phyloP scores from a whole-genome alignment of 306 rosid genomes.

The Erythrophleum fordii region DNA sequence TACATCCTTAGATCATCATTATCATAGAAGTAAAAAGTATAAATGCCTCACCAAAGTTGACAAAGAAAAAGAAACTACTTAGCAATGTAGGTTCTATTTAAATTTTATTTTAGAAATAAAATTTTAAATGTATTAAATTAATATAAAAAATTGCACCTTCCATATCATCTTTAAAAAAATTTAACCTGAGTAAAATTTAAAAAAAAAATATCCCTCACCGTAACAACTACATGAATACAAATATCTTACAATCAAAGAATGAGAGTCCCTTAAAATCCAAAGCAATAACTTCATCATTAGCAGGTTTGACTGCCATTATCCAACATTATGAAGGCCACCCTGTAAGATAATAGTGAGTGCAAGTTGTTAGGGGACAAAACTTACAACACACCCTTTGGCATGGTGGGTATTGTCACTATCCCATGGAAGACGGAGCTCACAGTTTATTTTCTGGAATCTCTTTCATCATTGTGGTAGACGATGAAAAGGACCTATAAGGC shows the following conservation, averaged over 20 bases:
- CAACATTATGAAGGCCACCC: slow-evolving; percentile 43
- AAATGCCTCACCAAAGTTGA: too few species aligned
- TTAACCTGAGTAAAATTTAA: neutral
- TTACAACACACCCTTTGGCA: slow-evolving; percentile 40
- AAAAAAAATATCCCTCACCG: neutral
- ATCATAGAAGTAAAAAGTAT: too few species aligned
- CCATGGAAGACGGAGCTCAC: slow-evolving; percentile 45
- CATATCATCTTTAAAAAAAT: too few species aligned
- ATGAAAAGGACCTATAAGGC: slow-evolving; percentile 54
- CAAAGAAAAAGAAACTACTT: too few species aligned
- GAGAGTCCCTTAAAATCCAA: slow-evolving; percentile 39
- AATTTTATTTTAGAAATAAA: too few species aligned
- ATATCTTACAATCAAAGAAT: neutral
- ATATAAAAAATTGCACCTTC: too few species aligned
- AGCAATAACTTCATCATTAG: slow-evolving; percentile 37
- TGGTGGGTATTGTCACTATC: slow-evolving; percentile 61
- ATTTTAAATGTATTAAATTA: too few species aligned
- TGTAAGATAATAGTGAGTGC: slow-evolving; percentile 42
- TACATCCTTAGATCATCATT: too few species aligned
- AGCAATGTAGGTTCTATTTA: too few species aligned
- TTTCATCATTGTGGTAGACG: slow-evolving; percentile 61
- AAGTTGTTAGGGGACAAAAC: slow-evolving; percentile 35
- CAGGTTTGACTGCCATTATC: slow-evolving; percentile 44
- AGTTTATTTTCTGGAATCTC: slow-evolving; percentile 50
- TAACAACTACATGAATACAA: neutral